Percentiles rank a stretch among this genome's conserved stretches.
Evolutionary conservation across 257 asterid genomes (phyloP).

Genomic region (Penstemon eatonii): DNA sequence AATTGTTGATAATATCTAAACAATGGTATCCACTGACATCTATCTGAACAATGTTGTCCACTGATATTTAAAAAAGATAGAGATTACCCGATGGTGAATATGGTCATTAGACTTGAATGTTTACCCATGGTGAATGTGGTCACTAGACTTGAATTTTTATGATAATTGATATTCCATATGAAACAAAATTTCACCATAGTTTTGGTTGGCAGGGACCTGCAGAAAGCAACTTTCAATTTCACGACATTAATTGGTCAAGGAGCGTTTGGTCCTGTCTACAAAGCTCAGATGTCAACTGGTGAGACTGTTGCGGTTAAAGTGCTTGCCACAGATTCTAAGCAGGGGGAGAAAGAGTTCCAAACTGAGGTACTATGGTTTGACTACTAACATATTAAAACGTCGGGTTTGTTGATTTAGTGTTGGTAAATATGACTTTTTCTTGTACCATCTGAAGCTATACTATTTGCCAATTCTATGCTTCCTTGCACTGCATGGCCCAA

Average conservation of each 20-base stretch:
- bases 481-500: not conserved
- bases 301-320: slow-evolving; percentile 93
- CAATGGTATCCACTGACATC: no score
- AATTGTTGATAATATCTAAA: no score
- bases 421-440: not conserved
- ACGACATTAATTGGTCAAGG: slow-evolving; percentile 92
- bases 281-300: slow-evolving; percentile 81
- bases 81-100: no score
- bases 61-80: no score
- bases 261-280: slow-evolving; percentile 90
- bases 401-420: not conserved
- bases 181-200: not conserved
- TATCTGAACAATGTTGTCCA: no score
- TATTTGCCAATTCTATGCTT: not conserved
- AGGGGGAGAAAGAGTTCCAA: slow-evolving; percentile 94
- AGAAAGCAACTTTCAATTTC: slow-evolving; percentile 83
- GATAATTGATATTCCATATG: no score
- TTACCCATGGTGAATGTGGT: no score
- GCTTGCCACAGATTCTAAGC: slow-evolving; percentile 89
- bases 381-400: not conserved
- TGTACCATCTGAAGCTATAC: not conserved
- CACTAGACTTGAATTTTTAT: no score
- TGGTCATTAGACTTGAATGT: no score
- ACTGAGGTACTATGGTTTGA: slow-evolving; percentile 64
- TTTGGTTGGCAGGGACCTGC: slow-evolving; percentile 75